Evolutionary conservation across 352 stramenopile genomes (phyloP).

Genomic region (Globisporangium alternatum): DNA sequence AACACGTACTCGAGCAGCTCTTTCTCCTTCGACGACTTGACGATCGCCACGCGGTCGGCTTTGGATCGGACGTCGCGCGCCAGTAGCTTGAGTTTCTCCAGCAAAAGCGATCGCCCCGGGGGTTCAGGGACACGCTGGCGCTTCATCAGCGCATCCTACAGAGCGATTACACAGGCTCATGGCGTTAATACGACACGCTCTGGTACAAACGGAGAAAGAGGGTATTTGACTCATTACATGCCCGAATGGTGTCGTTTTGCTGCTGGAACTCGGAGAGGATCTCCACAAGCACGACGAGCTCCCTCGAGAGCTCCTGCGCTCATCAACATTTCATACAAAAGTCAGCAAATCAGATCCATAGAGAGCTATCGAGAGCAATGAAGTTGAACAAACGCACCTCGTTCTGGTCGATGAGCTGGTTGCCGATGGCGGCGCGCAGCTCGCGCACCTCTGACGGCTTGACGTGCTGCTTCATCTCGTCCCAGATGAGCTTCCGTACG

Average conservation of each 20-base stretch:
- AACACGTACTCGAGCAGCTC: constrained; percentile 68
- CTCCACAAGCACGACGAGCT: constrained; percentile 61
- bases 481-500: constrained; percentile 68
- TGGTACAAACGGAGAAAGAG: not conserved
- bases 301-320: constrained; percentile 44
- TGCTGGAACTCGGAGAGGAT: constrained; percentile 80
- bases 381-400: constrained; percentile 24
- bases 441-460: constrained; percentile 59
- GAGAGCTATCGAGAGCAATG: not conserved
- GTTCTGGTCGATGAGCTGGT: constrained; percentile 66
- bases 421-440: constrained; percentile 56
- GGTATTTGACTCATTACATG: constrained; percentile 17
- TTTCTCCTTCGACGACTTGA: constrained; percentile 39
- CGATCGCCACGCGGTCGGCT: constrained; percentile 14
- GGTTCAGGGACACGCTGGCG: constrained; percentile 55
- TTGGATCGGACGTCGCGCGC: constrained; percentile 33
- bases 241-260: constrained; percentile 73
- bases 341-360: not conserved
- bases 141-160: constrained; percentile 54
- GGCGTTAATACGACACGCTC: not conserved
- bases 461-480: constrained; percentile 58
- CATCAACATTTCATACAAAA: not conserved
- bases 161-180: not conserved
- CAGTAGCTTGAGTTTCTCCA: constrained; percentile 75
- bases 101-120: constrained; percentile 54